Base-by-base conservation (phyloP, 176 grass and related monocot genomes). In the Zizania latifolia region DNA sequence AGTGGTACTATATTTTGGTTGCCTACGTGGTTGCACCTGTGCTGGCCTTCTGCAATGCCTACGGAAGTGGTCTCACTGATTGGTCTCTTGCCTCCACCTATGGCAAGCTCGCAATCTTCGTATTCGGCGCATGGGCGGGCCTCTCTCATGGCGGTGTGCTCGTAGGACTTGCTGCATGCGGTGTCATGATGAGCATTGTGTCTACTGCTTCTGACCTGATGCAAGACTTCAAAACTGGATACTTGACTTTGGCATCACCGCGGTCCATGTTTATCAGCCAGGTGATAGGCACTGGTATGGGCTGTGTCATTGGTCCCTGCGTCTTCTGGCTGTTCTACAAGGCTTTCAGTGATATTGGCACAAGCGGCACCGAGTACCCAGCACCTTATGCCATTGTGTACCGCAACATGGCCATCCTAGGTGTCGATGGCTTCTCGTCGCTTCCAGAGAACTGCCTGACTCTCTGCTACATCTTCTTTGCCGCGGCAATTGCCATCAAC, bases 181-280 rank as follows among this genome's bases (percentile, higher is more conserved):
- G 95, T 53, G 91, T 99, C 79, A 99, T 99, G 95, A 86, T 99
- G 89, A 99, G 82, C 79, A 99, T 99, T 2, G 95, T 99, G 24
- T 78, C 89, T 1, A 94, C 95, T 5, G 91, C 95, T 19, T 86
- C 95, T 23, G 95, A 99, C 58, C 87, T 99, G 79, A 99, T 94
- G 95, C 91, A 94, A 45, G 95, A 99, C 61, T 99, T 97, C 77
- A 97, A 93, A 66, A 97, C 94, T 6, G 94, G 90, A 15, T 97
- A 97, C 78, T 64, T 97, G 75, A 97, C 94, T 46, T 71, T 97
- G 9, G 88, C 94, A 10, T 97, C 94, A 24, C 94, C 94, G 2
- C 83, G 76, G 74, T 93, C 94, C 37, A 97, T 97, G 94, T 97
- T 97, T 57, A 28, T 97, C 54, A 97, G 90, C 83, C 94, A 97